These are phyloP conservation scores for Chondrostereum purpureum DNA, from an alignment of 1,284 basidiomycete species.

Conservation along the genomic window DNA sequence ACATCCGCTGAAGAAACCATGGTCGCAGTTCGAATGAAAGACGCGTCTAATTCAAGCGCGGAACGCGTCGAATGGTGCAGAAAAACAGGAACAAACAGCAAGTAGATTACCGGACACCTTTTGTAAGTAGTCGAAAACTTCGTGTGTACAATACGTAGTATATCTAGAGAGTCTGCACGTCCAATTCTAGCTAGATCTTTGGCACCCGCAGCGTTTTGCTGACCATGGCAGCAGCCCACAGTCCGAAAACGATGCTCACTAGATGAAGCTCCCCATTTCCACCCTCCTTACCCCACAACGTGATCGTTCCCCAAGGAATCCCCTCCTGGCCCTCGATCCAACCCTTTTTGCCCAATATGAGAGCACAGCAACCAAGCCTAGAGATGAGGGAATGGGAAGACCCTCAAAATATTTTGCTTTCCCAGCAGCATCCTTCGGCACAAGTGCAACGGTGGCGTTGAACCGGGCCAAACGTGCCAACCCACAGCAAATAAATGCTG, in stretches of 20 bases:
- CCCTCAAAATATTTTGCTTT: slow-evolving; percentile 97
- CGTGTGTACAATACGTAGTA: slow-evolving; percentile 1
- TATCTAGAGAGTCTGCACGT: slow-evolving; percentile 3
- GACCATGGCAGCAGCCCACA: slow-evolving; percentile 92
- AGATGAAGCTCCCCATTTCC: slow-evolving; percentile 79
- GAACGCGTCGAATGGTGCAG: slow-evolving; percentile 5
- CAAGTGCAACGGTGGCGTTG: slow-evolving; percentile 94
- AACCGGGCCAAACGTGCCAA: slow-evolving; percentile 95
- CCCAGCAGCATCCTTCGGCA: slow-evolving; percentile 84
- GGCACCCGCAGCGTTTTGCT: slow-evolving; percentile 88
- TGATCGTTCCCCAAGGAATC: slow-evolving; percentile 69
- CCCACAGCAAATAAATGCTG: slow-evolving; percentile 92
- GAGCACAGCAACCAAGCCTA: slow-evolving; percentile 77
- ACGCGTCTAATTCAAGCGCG: slow-evolving; percentile 3
- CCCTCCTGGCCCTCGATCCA: slow-evolving; percentile 75
- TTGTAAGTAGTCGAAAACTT: no score
- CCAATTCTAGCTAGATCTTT: slow-evolving; percentile 40
- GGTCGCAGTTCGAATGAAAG: slow-evolving; percentile 12
- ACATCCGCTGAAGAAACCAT: slow-evolving; percentile 54
- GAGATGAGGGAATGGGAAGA: slow-evolving; percentile 90
- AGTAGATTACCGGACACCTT: not conserved
- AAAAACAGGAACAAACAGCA: not conserved
- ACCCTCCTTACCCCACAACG: slow-evolving; percentile 64
- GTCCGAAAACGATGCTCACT: slow-evolving; percentile 64
- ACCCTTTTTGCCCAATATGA: slow-evolving; percentile 81